Evolutionary conservation across 2,329 filamentous ascomycete genomes (phyloP).

Genomic region (Colletotrichum musae): DNA sequence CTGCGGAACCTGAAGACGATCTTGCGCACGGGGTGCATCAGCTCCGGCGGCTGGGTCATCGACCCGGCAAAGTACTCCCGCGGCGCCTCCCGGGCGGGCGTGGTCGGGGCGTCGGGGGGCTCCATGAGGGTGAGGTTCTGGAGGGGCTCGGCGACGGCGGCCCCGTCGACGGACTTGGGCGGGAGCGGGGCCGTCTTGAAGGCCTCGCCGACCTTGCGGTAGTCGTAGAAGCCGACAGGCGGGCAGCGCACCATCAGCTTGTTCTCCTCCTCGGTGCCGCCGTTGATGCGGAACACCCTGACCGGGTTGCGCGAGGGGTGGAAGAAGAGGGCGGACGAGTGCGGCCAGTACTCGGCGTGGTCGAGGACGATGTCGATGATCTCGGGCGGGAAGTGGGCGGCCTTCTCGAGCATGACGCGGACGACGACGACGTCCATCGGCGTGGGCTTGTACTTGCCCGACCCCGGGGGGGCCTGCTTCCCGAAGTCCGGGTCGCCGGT

Average conservation of each 20-base stretch:
- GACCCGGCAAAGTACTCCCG: constrained; percentile 51
- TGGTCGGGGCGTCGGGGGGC: constrained; percentile 6
- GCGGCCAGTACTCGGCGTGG: constrained; percentile 74
- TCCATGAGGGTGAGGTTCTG: constrained; percentile 25
- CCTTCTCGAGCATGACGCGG: constrained; percentile 62
- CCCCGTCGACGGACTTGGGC: constrained; percentile 24
- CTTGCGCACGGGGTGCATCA: constrained; percentile 69
- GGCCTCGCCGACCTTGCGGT: constrained; percentile 21
- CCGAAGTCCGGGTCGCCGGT: neutral
- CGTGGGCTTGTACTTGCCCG: constrained; percentile 50
- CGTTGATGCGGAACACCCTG: constrained; percentile 44
- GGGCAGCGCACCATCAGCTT: constrained; percentile 53
- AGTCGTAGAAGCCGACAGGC: constrained; percentile 52
- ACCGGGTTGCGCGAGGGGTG: constrained; percentile 41
- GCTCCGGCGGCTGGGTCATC: constrained; percentile 43
- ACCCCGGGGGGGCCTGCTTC: neutral
- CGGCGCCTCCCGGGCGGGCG: constrained; percentile 18
- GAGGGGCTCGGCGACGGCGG: constrained; percentile 19
- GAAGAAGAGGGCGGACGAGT: constrained; percentile 55
- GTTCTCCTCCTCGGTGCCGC: constrained; percentile 46
- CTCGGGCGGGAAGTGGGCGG: constrained; percentile 65
- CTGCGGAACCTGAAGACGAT: constrained; percentile 72
- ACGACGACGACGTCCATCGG: constrained; percentile 65
- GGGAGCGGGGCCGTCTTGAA: constrained; percentile 35
- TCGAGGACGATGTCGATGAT: constrained; percentile 71